Percentiles rank a stretch among this genome's conserved stretches.
These are phyloP conservation scores for Crepidotus variabilis DNA, from an alignment of 768 basidiomycete genomes.

Conservation along the genomic window DNA sequence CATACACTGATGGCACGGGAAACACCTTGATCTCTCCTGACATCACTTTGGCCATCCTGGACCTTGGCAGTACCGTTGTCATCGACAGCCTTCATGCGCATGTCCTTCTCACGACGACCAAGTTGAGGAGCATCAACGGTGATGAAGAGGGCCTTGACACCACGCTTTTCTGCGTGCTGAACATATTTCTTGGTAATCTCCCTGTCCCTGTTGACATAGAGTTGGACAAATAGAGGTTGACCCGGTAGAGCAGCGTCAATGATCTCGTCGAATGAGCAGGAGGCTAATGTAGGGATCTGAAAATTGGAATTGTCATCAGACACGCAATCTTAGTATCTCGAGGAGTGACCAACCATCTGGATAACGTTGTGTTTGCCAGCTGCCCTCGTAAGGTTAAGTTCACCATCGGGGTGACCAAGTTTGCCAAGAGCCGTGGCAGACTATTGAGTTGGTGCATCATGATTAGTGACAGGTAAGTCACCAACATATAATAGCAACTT, in stretches of 20 bases:
- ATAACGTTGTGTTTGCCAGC: conserved; percentile 65
- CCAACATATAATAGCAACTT: background rate
- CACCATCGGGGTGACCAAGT: conserved; percentile 94
- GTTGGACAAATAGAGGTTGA: conserved; percentile 84
- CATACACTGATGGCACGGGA: conserved; percentile 79
- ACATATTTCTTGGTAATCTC: conserved; percentile 82
- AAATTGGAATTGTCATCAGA: background rate
- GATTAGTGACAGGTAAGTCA: background rate
- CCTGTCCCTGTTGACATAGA: conserved; percentile 93
- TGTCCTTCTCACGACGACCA: conserved; percentile 94
- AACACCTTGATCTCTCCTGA: conserved; percentile 87
- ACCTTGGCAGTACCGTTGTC: conserved; percentile 59
- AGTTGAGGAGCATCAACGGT: conserved; percentile 98
- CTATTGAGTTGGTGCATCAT: conserved; percentile 14
- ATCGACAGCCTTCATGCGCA: conserved; percentile 93
- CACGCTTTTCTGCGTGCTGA: conserved; percentile 84
- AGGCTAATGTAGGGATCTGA: conserved; percentile 89
- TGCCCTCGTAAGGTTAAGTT: conserved; percentile 87
- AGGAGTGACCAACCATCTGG: conserved; percentile 36
- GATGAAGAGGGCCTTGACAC: conserved; percentile 92
- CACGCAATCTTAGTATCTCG: conserved; percentile 20
- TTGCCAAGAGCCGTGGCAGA: conserved; percentile 89
- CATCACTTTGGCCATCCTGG: conserved; percentile 46
- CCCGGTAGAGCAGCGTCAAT: conserved; percentile 78
- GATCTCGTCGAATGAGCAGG: conserved; percentile 94